Evolutionary conservation across 2,329 filamentous ascomycete species (phyloP), one percentile per base, ranked within the genome.

Genomic region (Cladosporium cucumerinum): DNA sequence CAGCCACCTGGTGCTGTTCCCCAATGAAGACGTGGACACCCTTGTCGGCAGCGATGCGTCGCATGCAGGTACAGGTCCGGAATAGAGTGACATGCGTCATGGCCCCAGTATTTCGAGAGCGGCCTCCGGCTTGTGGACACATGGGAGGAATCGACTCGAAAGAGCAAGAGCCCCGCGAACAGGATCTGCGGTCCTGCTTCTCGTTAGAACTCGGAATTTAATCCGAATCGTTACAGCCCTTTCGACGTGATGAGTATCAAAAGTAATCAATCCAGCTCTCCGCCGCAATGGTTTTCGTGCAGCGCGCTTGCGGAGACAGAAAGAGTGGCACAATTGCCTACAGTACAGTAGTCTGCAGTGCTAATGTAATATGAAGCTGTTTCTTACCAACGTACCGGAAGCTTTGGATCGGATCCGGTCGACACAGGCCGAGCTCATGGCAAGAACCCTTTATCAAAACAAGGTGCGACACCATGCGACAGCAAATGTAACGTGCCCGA

Each of bases 281-380:
- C 32, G 32, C 54, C 54, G 54, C 16, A 23, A 26, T 25, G 36
- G 18, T 32, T 30, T 30, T 12, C 57, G 16, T 48, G 57, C 39
- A 46, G 57, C 39, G 5, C 57, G 39, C 39, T 32, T 59, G 39
- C 18, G 43, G 26, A 28, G 39, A 49, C 2, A 25, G 23, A 59
- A 8, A 48, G 7, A 36, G 14, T 48, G 18, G 23, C 7, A 48
- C 46, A 46, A 61, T 51, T 61, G 46, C n/a, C 28, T 51, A 34
- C 58, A 61, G 43, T 48, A 21, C 58, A 61, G 43, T 48, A 21
- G 28, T 18, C 14, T 61, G 23, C 32, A 28, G 34, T 61, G n/a
- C 58, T 61, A 61, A 58, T 51, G 58, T 49, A 36, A 51, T 52
- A n/a, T n/a, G n/a, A n/a, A 49, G 26, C n/a, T 51, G 58, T 39